A percentile compares a stretch with the other conserved stretches of the same genome.
phyloP scores from a whole-genome alignment of 352 stramenopile species.

The Phytophthora ohioensis region DNA sequence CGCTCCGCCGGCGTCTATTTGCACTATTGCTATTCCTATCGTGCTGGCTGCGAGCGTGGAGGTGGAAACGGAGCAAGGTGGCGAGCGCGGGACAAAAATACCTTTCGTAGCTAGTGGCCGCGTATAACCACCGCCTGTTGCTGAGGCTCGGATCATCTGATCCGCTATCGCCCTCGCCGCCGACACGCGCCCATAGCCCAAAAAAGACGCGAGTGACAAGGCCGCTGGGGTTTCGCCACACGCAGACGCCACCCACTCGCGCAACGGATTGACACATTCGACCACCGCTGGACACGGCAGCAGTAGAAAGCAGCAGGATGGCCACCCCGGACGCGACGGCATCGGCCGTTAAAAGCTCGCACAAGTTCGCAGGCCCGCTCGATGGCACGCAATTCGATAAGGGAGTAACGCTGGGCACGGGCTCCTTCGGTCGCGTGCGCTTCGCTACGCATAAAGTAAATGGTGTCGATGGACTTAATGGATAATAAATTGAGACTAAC shows the following conservation, averaged over 20 bases:
- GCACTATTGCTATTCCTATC: constrained; percentile 36
- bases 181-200: constrained; percentile 40
- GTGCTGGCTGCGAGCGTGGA: constrained; percentile 30
- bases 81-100: constrained; percentile 34
- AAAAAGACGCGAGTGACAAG: constrained; percentile 42
- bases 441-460: constrained; percentile 95
- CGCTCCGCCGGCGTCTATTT: constrained; percentile 24
- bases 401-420: constrained; percentile 96
- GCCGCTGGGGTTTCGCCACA: constrained; percentile 38
- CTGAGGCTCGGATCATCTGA: constrained; percentile 20
- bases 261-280: constrained; percentile 37
- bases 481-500: too few species aligned
- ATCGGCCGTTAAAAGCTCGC: constrained; percentile 41
- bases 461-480: constrained; percentile 2
- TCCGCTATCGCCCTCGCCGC: constrained; percentile 11
- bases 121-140: constrained; percentile 21
- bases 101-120: constrained; percentile 2
- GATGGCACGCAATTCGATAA: constrained; percentile 94
- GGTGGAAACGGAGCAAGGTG: constrained; percentile 30
- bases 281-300: constrained; percentile 28
- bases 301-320: constrained; percentile 29
- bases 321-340: constrained; percentile 31
- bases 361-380: constrained; percentile 72
- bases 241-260: constrained; percentile 5
- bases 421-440: constrained; percentile 96